phyloP scores from a whole-genome alignment of 805 yeast genomes.

The Yarrowia sp. region DNA sequence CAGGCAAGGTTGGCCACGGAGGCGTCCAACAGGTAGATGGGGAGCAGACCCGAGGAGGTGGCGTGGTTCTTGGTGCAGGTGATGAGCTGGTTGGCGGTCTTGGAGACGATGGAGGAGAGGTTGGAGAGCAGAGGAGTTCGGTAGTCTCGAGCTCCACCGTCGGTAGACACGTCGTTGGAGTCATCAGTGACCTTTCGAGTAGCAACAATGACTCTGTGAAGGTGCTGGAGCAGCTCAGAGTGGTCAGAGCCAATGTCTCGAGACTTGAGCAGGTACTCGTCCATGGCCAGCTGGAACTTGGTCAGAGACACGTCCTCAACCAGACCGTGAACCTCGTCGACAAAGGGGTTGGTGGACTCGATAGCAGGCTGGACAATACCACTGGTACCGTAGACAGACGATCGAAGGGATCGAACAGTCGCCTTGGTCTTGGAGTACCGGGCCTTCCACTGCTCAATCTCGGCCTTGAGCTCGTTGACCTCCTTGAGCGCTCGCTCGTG shows the following conservation, averaged over 20 bases:
- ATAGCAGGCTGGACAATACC: conserved; percentile 39
- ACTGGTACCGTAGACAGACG: conserved; percentile 43
- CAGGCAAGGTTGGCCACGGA: conserved; percentile 77
- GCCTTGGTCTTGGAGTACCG: conserved; percentile 47
- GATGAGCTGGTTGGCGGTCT: conserved; percentile 74
- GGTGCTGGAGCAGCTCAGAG: conserved; percentile 46
- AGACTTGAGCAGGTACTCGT: conserved; percentile 49
- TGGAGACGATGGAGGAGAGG: conserved; percentile 57
- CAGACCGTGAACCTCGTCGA: conserved; percentile 45
- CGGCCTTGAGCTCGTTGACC: conserved; percentile 48
- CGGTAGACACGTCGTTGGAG: conserved; percentile 39
- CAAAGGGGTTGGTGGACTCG: conserved; percentile 39
- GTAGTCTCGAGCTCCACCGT: conserved; percentile 29
- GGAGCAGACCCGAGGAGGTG: conserved; percentile 67
- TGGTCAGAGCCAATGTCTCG: conserved; percentile 43
- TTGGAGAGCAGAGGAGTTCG: conserved; percentile 42
- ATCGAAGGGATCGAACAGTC: conserved; percentile 46
- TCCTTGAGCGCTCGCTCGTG: conserved; percentile 44
- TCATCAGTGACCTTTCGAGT: conserved; percentile 48
- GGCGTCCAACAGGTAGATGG: conserved; percentile 72
- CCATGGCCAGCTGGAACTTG: conserved; percentile 49
- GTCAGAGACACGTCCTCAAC: conserved; percentile 45
- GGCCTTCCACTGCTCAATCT: conserved; percentile 50
- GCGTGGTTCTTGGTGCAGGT: conserved; percentile 79
- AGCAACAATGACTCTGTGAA: conserved; percentile 50